phyloP scores from a whole-genome alignment of 2,329 filamentous ascomycete species.

The Chrysoporthe cubensis region DNA sequence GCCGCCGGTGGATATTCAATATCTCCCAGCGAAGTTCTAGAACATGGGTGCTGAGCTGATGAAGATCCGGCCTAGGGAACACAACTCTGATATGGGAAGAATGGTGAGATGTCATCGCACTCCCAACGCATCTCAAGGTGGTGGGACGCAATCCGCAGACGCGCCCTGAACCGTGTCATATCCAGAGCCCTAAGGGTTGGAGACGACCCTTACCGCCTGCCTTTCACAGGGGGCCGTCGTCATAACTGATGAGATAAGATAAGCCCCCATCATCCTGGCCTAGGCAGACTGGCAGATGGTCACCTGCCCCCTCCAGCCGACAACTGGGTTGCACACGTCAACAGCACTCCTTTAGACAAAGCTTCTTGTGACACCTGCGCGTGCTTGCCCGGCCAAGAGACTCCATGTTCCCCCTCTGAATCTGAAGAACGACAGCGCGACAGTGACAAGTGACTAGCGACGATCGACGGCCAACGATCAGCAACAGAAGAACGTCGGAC shows the following conservation, averaged over 20 bases:
- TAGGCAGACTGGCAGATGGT: conserved; percentile 17
- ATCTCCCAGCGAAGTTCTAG: not conserved
- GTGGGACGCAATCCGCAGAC: not conserved
- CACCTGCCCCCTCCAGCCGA: conserved; percentile 7
- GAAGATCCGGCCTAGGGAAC: not conserved
- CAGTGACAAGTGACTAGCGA: not conserved
- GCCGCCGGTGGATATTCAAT: not conserved
- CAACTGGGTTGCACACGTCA: conserved; percentile 4
- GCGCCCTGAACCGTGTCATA: conserved; percentile 7
- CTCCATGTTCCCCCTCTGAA: not conserved
- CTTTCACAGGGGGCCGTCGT: conserved; percentile 1
- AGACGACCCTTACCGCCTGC: conserved; percentile 14
- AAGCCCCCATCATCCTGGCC: not conserved
- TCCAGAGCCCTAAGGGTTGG: not conserved
- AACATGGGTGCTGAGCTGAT: not conserved
- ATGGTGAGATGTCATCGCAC: not conserved
- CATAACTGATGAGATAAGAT: conserved; percentile 12
- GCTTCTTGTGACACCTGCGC: conserved; percentile 8
- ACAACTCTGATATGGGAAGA: not conserved
- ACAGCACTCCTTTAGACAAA: not conserved
- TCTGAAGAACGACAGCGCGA: not conserved
- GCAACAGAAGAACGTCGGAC: not conserved
- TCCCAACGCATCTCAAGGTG: not conserved
- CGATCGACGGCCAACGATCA: not conserved
- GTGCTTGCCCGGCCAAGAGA: conserved; percentile 2